A percentile compares a stretch with the other conserved stretches of the same genome.
These are phyloP conservation scores for Talaromyces stipitatus DNA, from an alignment of 495 filamentous ascomycete genomes.

Conservation along the genomic window DNA sequence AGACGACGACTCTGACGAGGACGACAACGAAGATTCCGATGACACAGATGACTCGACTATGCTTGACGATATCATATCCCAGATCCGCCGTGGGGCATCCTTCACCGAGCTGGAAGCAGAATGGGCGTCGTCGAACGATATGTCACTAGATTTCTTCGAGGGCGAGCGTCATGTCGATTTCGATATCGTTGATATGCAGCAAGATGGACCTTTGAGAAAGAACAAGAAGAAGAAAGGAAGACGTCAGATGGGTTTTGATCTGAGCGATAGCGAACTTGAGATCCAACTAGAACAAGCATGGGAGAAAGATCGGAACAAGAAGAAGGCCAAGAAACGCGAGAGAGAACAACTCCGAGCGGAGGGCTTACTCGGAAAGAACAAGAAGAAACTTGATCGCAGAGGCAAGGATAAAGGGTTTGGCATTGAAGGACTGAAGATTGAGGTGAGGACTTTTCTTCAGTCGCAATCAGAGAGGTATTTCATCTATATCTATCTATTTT, in stretches of 20 bases:
- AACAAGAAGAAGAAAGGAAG: conserved; percentile 49
- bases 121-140: conserved; percentile 2
- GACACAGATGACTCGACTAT: neutral
- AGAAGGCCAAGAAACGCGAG: conserved; percentile 69
- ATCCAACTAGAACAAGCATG: conserved; percentile 51
- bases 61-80: conserved; percentile 1
- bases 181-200: conserved; percentile 75
- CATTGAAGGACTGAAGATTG: conserved; percentile 59
- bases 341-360: conserved; percentile 70
- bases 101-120: neutral
- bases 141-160: conserved; percentile 59
- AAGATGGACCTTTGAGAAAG: conserved; percentile 44
- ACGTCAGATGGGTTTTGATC: conserved; percentile 35
- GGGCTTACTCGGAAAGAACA: conserved; percentile 66
- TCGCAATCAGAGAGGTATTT: conserved; percentile 56
- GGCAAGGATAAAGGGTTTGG: conserved; percentile 70
- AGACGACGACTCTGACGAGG: neutral
- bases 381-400: conserved; percentile 56
- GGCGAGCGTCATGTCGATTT: conserved; percentile 61
- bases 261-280: conserved; percentile 72
- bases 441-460: conserved; percentile 65
- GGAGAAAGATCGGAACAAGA: conserved; percentile 75
- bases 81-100: neutral
- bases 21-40: neutral
- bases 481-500: neutral